Evolutionary conservation across 1,139 yeast species (phyloP).

Genomic region (Yamadazyma songkhlaensis): DNA sequence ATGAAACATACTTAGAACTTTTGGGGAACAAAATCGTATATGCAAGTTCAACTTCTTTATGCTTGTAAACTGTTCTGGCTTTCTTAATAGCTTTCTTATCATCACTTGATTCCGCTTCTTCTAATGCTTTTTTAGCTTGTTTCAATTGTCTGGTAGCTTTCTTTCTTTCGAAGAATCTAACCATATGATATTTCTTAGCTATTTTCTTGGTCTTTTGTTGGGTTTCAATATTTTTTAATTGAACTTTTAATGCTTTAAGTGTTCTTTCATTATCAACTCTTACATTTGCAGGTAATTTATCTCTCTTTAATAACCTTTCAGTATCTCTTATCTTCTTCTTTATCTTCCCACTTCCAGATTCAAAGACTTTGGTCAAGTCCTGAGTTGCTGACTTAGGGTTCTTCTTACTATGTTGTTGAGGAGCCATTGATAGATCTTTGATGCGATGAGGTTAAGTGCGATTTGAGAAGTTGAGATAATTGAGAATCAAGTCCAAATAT

Average conservation of each 20-base stretch:
- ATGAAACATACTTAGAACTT: slow-evolving; percentile 74
- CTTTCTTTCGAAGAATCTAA: slow-evolving; percentile 85
- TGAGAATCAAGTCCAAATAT: no score
- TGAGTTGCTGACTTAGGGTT: not conserved
- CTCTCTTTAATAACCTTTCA: slow-evolving; percentile 64
- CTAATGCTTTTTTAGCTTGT: slow-evolving; percentile 52
- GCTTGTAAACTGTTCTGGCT: slow-evolving; percentile 49
- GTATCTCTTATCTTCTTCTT: slow-evolving; percentile 87
- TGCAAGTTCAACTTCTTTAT: slow-evolving; percentile 69
- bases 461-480: not conserved
- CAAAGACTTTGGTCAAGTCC: slow-evolving; percentile 20
- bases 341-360: slow-evolving; percentile 50
- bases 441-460: slow-evolving; percentile 1
- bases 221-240: slow-evolving; percentile 54
- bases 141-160: slow-evolving; percentile 79
- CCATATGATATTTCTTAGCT: slow-evolving; percentile 89
- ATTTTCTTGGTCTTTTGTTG: slow-evolving; percentile 53
- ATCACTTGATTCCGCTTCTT: slow-evolving; percentile 36
- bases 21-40: slow-evolving; percentile 79
- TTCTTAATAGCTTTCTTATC: slow-evolving; percentile 53
- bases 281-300: slow-evolving; percentile 69
- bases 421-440: not conserved
- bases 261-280: slow-evolving; percentile 85
- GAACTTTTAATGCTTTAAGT: slow-evolving; percentile 65
- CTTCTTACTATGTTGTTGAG: not conserved